Base-by-base conservation (phyloP, 768 basidiomycete genomes). In the Leccinum subtestaceum region DNA sequence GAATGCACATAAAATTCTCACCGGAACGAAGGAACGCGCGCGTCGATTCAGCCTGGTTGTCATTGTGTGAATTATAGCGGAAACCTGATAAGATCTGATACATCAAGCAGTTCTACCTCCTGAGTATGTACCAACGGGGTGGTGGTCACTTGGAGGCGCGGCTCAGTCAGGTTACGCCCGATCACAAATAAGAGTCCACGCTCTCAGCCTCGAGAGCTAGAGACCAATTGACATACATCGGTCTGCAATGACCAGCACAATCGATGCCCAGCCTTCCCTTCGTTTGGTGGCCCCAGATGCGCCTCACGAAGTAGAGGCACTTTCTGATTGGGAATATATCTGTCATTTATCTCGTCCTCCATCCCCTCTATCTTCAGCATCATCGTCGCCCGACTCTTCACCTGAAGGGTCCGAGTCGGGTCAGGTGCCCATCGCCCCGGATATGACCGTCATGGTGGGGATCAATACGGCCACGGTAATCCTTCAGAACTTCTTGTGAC, bases 1-100 rank as follows among this genome's bases (percentile, higher is more conserved):
- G 43, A 45, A 19, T 45, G 40, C 40, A n/a, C n/a, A 43, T 9
- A 45, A 45, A 45, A 11, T 45, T 19, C 11, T 19, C n/a, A 19
- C 43, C 43, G 10, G 11, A 45, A 11, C 11, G 19, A 45, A 45
- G 40, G 40, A 19, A 43, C 40, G 10, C 17, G 40, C n/a, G 10
- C 10, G 19, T 19, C 10, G n/a, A 43, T 19, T 10, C n/a, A 43
- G n/a, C 10, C n/a, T 19, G 40, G 40, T 43, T 8, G n/a, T 9
- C 10, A 43, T 40, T n/a, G 9, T n/a, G 15, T 38, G 36, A 17
- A 17, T 63, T 58, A 56, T 58, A 51, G 55, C 65, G 65, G 65
- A 59, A 64, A 36, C 25, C 62, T 55, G 65, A 59, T 53, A 21
- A 1, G n/a, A 40, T 52, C 49, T 46, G 19, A 25, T 25, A 23